Base-by-base conservation (phyloP, 305 asterid species). In the Fraxinus baroniana region DNA sequence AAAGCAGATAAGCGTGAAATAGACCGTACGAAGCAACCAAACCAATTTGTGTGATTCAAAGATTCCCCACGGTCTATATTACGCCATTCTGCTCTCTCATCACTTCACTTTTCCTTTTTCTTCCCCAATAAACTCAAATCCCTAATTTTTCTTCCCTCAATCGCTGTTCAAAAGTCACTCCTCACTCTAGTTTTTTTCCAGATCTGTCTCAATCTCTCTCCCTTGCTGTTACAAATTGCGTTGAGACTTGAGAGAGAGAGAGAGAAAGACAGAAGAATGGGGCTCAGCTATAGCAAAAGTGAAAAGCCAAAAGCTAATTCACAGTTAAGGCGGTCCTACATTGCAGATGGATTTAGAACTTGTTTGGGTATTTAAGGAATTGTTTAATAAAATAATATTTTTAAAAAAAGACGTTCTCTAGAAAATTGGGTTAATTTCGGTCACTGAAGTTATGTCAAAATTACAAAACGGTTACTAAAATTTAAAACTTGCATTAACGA, bases 1-100 rank as follows among this genome's bases (percentile, higher is more conserved):
- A 89, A 81, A 90, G 93, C 93, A 90, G 93, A 89, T 84, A 85
- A 89, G 93, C 93, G 93, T 90, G 87, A 90, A 86, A 90, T 90
- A 90, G 93, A 90, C 93, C 93, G 93, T 88, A 88, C 81, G 89
- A 86, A 86, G 86, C 91, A 90, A 90, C 89, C 92, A 87, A 60
- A 35, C 82, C 84, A 83, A 86, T 80, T 85, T 78, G 90, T 60
- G 76, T 78, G 91, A 88, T 90, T 90, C 93, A 78, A 88, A 90
- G 93, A 90, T 90, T 90, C 93, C 85, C 76, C 83, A 76, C 87
- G 93, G 93, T 90, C 93, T 90, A 90, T 90, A 85, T 83, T 87
- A 90, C 93, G 93, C 93, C 90, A 87, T 83, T 89, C 93, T 87
- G 93, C 93, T 85, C 78, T 89, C 93, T 87, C 91, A 85, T 87